phyloP scores from a whole-genome alignment of 495 filamentous ascomycete genomes.

The Neurospora sp. region DNA sequence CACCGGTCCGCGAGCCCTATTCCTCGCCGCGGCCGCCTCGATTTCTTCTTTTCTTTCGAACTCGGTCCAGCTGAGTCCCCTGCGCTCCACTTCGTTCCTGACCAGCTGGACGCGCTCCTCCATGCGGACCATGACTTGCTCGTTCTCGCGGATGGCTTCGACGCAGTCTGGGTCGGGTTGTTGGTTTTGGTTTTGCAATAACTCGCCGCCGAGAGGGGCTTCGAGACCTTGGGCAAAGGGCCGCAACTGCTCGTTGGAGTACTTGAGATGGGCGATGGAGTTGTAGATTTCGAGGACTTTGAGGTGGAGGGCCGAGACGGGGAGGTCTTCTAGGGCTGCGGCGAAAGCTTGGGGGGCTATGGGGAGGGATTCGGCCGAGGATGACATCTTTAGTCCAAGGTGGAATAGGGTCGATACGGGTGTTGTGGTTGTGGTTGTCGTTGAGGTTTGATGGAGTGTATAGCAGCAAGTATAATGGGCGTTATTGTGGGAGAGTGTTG shows the following conservation, averaged over 20 bases:
- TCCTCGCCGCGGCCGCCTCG: constrained; percentile 10
- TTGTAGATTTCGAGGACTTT: constrained; percentile 79
- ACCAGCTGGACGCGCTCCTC: constrained; percentile 57
- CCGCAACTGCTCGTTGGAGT: constrained; percentile 64
- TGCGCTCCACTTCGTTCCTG: constrained; percentile 61
- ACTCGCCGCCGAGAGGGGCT: constrained; percentile 6
- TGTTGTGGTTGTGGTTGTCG: neutral
- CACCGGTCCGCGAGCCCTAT: neutral
- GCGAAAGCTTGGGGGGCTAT: constrained; percentile 57
- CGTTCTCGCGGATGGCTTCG: constrained; percentile 68
- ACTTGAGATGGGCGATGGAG: constrained; percentile 67
- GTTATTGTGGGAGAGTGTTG: neutral
- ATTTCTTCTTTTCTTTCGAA: constrained; percentile 31
- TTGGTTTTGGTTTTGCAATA: neutral
- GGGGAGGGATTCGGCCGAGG: constrained; percentile 36
- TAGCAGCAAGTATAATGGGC: neutral
- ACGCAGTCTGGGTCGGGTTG: constrained; percentile 53
- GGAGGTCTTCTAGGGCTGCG: constrained; percentile 60
- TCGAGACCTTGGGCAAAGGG: constrained; percentile 41
- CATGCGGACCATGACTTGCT: constrained; percentile 63
- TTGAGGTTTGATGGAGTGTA: neutral
- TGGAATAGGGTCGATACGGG: neutral
- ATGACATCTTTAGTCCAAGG: constrained; percentile 19
- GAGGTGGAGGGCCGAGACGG: constrained; percentile 59
- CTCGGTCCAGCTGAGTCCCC: constrained; percentile 64